Evolutionary conservation across 108 stramenopile genomes (phyloP), one percentile per base, ranked within the genome.

Genomic region (Pseudonitzschia delicatissima): DNA sequence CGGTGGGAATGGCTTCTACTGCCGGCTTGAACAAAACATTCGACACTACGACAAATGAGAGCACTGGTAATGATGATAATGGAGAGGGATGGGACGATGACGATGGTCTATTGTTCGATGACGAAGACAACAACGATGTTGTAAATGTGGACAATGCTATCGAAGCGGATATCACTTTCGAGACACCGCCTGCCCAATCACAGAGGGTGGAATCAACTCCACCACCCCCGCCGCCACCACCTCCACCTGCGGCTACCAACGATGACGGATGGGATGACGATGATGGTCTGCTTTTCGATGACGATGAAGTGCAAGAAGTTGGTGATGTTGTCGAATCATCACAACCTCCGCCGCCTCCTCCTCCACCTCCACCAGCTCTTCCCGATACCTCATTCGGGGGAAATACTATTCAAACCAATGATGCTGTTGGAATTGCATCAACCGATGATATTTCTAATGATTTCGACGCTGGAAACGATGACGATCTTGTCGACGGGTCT

Each of bases 311-410:
- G 45, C 27, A 64, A 31, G 63, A 37, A 15, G 17, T 48, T 4
- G 63, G 48, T 28, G 45, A 64, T 27, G 45, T 31, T 13, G 5
- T 28, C 26, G 39, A 17, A 37, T 18, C 50, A 13, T 8, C 50
- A 3, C 6, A 20, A 15, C 52, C 52, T 2, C 52, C 52, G 25
- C 52, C 52, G 52, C 52, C 29, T 35, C n/a, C 68, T 55, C 59
- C 69, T 0, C 69, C 57, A 39, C 69, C 69, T 50, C 69, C 60
- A 34, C 69, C 69, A 1, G 60, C 69, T 2, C 47, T 36, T 31
- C 60, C 29, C 0, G 32, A 47, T 18, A 11, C 40, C 6, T n/a
- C 26, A 11, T 18, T 34, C n/a, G n/a, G n/a, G 5, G 7, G 26
- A 45, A 9, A 42, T 15, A 15, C 66, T 5, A 7, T 35, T 8